Percentiles rank a stretch among this genome's conserved stretches.
phyloP scores from a whole-genome alignment of 805 yeast genomes.

The Huiozyma naganishii region DNA sequence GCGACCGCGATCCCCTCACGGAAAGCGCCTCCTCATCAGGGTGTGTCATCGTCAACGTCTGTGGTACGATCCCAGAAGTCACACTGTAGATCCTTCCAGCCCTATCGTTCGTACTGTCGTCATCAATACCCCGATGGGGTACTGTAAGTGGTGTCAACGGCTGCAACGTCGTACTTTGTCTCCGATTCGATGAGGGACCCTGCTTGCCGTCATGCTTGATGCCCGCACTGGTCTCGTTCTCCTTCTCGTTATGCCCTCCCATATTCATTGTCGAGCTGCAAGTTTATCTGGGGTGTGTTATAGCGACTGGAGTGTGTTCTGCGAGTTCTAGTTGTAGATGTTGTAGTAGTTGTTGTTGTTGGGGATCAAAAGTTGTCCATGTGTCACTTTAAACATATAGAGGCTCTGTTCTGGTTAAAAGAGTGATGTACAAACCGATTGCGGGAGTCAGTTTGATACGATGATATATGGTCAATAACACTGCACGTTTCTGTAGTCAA shows the following conservation, averaged over 20 bases:
- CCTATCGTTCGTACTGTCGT: background rate
- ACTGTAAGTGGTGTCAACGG: constrained; percentile 1
- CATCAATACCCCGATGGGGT: background rate
- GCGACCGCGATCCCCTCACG: background rate
- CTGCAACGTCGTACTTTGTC: constrained; percentile 5
- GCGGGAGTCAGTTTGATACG: no score
- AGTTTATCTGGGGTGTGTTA: background rate
- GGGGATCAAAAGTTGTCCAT: no score
- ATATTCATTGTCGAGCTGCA: background rate
- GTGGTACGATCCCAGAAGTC: constrained; percentile 25
- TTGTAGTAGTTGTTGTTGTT: no score
- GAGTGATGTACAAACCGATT: no score
- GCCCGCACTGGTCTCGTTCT: background rate
- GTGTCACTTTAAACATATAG: no score
- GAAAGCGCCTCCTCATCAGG: background rate
- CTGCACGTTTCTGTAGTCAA: no score
- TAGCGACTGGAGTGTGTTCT: background rate
- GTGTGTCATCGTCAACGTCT: constrained; percentile 10
- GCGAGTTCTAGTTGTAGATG: no score
- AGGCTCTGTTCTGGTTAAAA: no score
- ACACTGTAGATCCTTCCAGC: constrained; percentile 17
- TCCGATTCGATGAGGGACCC: background rate
- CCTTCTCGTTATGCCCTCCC: background rate
- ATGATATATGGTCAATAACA: no score
- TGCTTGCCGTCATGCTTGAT: background rate